Evolutionary conservation across 495 filamentous ascomycete genomes (phyloP), one percentile per base, ranked within the genome.

Genomic region (Hypoxylon intermedium): DNA sequence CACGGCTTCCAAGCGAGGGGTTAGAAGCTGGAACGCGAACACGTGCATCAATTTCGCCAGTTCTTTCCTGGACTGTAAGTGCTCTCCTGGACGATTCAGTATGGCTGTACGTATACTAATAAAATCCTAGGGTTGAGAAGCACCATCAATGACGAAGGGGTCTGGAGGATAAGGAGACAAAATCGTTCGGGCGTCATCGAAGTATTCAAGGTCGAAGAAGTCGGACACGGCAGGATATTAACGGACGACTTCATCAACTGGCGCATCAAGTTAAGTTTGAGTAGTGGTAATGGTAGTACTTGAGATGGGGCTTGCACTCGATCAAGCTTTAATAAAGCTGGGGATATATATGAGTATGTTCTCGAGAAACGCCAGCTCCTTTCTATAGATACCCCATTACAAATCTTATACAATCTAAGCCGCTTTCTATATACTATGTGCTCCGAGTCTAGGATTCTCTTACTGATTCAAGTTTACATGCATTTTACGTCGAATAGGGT

Each of bases 21-120:
- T 79, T 24, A 77, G 78, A 0, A 82, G 79, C 9, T 98, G 94
- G 94, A 88, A 97, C 73, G 92, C 89, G 1, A 92, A 96, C 64
- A 77, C 87, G 18, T 97, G 93, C 64, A 93, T 97, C 73, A 94
- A 94, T 56, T 96, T 97, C 74, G 82, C 91, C 4, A 84, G 79
- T 4, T 76, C 70, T 0, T 91, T 97, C 62, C 72, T 98, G 15
- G 85, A 88, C 9, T 94, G 89, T 91, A 67, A 67, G 81, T 54
- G 37, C 15, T 3, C 11, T 37, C 34, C n/a, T 15, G 9, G 36
- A n/a, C 11, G 50, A 12, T 40, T 33, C 4, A 18, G 1, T 19
- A 3, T n/a, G n/a, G 53, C 20, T 16, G 11, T 11, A 38, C 5
- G 18, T 51, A 9, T 31, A 6, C 59, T 71, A 30, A 69, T 56